Conservation (phyloP, 208 protist genomes). For the Acanthamoeba triangularis region DNA sequence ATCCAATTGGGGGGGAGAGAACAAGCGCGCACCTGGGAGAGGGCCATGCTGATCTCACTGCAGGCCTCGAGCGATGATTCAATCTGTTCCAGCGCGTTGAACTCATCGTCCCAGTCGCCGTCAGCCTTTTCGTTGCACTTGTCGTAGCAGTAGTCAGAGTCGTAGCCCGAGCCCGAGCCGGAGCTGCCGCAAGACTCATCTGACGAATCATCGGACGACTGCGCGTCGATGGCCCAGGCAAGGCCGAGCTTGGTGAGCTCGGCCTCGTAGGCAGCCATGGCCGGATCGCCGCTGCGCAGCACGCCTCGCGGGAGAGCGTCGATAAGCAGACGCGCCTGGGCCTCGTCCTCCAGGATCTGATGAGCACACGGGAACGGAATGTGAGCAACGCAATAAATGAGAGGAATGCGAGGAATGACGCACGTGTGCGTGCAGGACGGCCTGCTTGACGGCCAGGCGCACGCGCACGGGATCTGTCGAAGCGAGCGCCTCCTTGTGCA, state of each 20-base stretch:
- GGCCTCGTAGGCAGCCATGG: neutral
- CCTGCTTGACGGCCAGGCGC: neutral
- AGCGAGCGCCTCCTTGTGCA: neutral
- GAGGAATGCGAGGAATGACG: neutral
- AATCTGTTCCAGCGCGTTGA: too few species aligned
- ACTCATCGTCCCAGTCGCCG: too few species aligned
- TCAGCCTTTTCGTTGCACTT: too few species aligned
- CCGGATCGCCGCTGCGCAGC: neutral
- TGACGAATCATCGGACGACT: neutral
- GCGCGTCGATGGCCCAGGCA: neutral
- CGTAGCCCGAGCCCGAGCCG: too few species aligned
- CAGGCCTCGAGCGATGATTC: too few species aligned
- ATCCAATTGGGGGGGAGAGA: too few species aligned
- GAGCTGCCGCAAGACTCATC: neutral
- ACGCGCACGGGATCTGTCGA: neutral
- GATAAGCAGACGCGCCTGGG: neutral
- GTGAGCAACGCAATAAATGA: neutral
- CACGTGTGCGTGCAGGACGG: neutral
- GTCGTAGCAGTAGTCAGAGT: too few species aligned
- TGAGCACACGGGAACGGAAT: neutral
- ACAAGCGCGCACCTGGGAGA: too few species aligned
- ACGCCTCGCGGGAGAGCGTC: neutral
- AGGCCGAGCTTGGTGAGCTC: neutral
- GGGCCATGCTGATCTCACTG: too few species aligned
- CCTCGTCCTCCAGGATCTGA: neutral